Base-by-base conservation (phyloP, 176 grass and related monocot species). In the Carex scoparia region DNA sequence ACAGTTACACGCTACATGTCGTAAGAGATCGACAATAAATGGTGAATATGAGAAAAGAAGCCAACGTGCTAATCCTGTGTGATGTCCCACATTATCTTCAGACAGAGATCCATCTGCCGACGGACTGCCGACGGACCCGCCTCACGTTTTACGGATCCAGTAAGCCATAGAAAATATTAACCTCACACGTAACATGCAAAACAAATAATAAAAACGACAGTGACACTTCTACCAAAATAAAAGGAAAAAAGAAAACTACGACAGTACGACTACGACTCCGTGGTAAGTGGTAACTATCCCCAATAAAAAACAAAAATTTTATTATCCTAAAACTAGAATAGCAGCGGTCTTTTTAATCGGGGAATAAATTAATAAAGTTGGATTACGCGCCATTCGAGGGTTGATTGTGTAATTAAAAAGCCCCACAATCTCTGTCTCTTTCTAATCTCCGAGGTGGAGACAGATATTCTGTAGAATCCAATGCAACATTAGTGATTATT, bases 381-480 rank as follows among this genome's bases (percentile, higher is more conserved):
- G 19, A 82, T 81, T 62, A 81, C 33, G 49, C 27, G 27, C 6
- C 53, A 35, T 57, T 35, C 14, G 12, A 79, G 53, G 14, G 0
- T 58, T 35, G 46, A 51, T 57, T 57, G 56, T 57, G 49, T 37
- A 57, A 74, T 38, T 19, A 74, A 44, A 6, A 6, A 70, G 67
- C 67, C 67, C 67, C 67, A 70, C 67, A 42, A 35, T 57, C 7
- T 80, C 23, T 81, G 32, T 81, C 33, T 42, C 79, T 61, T 72
- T 76, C 42, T 42, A 62, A 81, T 44, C 79, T 81, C 53, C 32
- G 64, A 81, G 57, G 57, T 13, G 1, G 18, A 64, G 8, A 81
- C 79, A 63, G 64, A 46, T 81, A 81, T 81, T 62, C 33, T 0
- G 8, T n/a, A 73, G 79, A 64, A 81, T 63, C 79, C 79, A 64